A percentile compares a stretch with the other conserved stretches of the same genome.
Evolutionary conservation across 129 eudicot genomes (phyloP).

Genomic region (Logfia minima): DNA sequence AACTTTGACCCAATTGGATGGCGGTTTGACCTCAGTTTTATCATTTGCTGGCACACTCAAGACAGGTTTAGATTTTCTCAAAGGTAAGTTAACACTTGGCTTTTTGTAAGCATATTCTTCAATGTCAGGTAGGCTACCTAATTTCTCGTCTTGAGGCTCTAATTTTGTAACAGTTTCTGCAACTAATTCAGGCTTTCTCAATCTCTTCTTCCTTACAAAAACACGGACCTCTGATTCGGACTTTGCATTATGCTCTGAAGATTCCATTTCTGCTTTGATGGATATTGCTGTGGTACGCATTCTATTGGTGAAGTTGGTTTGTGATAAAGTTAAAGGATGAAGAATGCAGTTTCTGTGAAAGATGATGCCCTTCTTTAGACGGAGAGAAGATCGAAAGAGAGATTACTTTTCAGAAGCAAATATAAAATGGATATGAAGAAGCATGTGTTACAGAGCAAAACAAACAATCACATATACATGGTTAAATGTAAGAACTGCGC

Average conservation of each 20-base stretch:
- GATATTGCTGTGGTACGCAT: slow-evolving; percentile 29
- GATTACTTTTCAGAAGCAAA: background rate
- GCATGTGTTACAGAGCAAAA: background rate
- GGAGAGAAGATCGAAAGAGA: background rate
- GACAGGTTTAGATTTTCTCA: slow-evolving; percentile 20
- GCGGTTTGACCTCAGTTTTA: slow-evolving; percentile 40
- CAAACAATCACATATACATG: background rate
- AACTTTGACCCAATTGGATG: slow-evolving; percentile 78
- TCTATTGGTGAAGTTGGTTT: slow-evolving; percentile 27
- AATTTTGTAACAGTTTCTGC: slow-evolving; percentile 29
- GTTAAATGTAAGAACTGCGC: background rate
- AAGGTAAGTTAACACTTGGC: slow-evolving; percentile 28
- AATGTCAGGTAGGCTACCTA: slow-evolving; percentile 58
- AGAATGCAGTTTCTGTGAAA: slow-evolving; percentile 31
- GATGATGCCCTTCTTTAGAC: slow-evolving; percentile 6
- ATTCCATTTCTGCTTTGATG: slow-evolving; percentile 34
- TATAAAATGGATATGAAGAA: background rate
- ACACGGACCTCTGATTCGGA: slow-evolving; percentile 44
- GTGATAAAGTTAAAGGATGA: slow-evolving; percentile 31
- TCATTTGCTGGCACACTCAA: background rate
- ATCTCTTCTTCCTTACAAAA: slow-evolving; percentile 51
- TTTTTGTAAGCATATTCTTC: slow-evolving; percentile 73
- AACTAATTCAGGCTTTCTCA: slow-evolving; percentile 37
- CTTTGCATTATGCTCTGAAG: slow-evolving; percentile 30
- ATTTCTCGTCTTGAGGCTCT: slow-evolving; percentile 37